Percentiles rank a stretch among this genome's conserved stretches.
Evolutionary conservation across 2,329 filamentous ascomycete genomes (phyloP).

Genomic region (Cercospora beticola): DNA sequence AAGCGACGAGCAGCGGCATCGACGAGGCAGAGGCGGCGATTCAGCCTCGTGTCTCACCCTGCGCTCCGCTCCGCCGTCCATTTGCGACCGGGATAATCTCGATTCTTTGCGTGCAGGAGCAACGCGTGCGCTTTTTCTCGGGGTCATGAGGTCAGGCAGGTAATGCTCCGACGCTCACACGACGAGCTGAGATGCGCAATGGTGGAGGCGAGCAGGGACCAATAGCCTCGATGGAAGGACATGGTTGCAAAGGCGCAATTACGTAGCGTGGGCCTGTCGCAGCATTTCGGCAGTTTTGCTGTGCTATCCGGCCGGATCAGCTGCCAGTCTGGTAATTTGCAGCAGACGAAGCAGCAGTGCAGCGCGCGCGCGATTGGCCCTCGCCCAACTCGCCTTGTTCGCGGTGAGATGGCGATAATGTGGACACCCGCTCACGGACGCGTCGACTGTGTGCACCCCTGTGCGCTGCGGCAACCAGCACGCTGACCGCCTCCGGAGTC

Average conservation of each 20-base stretch:
- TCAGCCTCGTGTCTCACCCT: conserved; percentile 23
- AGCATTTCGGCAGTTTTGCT: conserved; percentile 19
- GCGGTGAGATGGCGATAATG: conserved; percentile 16
- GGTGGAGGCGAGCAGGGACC: conserved; percentile 17
- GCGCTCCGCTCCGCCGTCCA: neutral
- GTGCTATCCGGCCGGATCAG: conserved; percentile 16
- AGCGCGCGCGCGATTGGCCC: conserved; percentile 15
- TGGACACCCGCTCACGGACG: conserved; percentile 12
- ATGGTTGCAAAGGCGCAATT: conserved; percentile 13
- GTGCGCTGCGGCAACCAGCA: conserved; percentile 10
- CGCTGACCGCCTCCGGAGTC: conserved; percentile 24
- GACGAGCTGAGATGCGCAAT: conserved; percentile 9
- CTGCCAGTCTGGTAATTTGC: conserved; percentile 5
- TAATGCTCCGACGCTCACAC: conserved; percentile 16
- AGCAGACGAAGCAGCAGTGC: conserved; percentile 1
- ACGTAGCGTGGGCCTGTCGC: conserved; percentile 14
- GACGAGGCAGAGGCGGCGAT: neutral
- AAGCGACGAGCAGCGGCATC: neutral
- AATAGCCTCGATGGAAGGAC: conserved; percentile 5
- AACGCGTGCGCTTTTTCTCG: neutral
- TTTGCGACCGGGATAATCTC: conserved; percentile 25
- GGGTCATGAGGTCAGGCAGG: conserved; percentile 18
- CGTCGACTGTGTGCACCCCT: conserved; percentile 10
- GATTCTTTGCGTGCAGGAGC: conserved; percentile 9
- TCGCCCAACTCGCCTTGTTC: conserved; percentile 14